These are phyloP conservation scores for Ceratobasidium sp. DNA, from an alignment of 1,284 basidiomycete species.

Conservation along the genomic window DNA sequence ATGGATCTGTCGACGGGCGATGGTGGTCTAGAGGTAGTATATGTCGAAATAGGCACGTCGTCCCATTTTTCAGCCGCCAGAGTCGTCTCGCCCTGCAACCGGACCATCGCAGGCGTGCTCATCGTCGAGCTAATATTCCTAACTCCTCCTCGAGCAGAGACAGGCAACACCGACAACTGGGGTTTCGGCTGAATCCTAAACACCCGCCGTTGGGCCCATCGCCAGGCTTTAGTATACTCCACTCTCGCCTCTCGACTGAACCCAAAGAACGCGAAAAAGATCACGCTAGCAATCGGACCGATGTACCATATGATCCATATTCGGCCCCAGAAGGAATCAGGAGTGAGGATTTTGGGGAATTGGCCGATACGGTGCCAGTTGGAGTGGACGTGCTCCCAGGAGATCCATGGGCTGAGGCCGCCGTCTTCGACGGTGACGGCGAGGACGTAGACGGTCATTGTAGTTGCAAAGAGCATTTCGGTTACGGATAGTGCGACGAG, in stretches of 20 bases:
- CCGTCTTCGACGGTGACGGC: constrained; percentile 38
- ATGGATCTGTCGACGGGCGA: neutral
- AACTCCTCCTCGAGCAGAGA: constrained; percentile 16
- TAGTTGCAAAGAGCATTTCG: constrained; percentile 57
- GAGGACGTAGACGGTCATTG: constrained; percentile 51
- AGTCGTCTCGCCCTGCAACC: constrained; percentile 34
- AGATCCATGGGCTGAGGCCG: constrained; percentile 53
- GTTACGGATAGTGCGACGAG: constrained; percentile 66
- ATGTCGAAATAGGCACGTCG: constrained; percentile 14
- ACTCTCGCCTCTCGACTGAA: constrained; percentile 56
- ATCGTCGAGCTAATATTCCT: constrained; percentile 13
- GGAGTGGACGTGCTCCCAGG: constrained; percentile 55
- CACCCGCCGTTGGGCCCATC: constrained; percentile 40
- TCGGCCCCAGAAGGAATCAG: constrained; percentile 19
- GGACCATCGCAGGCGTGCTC: constrained; percentile 25
- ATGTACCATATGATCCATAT: constrained; percentile 50
- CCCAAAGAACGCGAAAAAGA: constrained; percentile 60
- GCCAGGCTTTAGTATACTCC: constrained; percentile 52
- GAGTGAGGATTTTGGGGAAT: constrained; percentile 43
- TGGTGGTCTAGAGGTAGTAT: constrained; percentile 17
- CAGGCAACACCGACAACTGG: neutral
- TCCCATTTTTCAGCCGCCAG: constrained; percentile 26
- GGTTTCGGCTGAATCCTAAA: constrained; percentile 39
- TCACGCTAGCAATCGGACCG: constrained; percentile 52
- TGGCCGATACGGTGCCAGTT: constrained; percentile 52